These are phyloP conservation scores for Jatropha multifida DNA, from an alignment of 441 rosid species.

Conservation along the genomic window DNA sequence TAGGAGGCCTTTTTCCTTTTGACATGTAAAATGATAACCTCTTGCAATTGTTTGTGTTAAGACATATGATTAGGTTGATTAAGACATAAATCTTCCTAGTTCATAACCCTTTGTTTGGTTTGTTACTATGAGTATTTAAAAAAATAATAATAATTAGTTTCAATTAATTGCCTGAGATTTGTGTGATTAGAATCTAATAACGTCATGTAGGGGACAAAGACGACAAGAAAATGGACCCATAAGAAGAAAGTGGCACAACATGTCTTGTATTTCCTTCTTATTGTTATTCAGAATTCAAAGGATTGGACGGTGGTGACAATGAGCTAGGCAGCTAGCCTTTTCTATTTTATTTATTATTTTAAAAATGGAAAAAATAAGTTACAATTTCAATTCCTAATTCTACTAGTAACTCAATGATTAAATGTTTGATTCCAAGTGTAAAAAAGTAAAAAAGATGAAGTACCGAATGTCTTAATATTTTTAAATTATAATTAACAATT, in stretches of 20 bases:
- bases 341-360: background rate
- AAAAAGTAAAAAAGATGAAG: too few species aligned
- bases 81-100: background rate
- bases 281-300: background rate
- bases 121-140: too few species aligned
- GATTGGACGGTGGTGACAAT: background rate
- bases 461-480: too few species aligned
- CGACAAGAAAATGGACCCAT: background rate
- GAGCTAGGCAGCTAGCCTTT: background rate
- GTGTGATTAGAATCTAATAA: background rate
- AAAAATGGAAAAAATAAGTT: too few species aligned
- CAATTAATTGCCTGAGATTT: background rate
- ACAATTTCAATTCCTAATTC: too few species aligned
- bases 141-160: too few species aligned
- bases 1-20: background rate
- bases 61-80: background rate
- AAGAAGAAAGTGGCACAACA: background rate
- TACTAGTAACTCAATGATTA: too few species aligned
- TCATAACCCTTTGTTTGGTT: background rate
- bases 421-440: too few species aligned
- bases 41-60: background rate
- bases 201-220: background rate
- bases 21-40: background rate
- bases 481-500: too few species aligned
- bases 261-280: too few species aligned